A percentile compares a stretch with the other conserved stretches of the same genome.
Evolutionary conservation across 169 alveolate genomes (phyloP).

Genomic region (Condylostoma magnum): DNA sequence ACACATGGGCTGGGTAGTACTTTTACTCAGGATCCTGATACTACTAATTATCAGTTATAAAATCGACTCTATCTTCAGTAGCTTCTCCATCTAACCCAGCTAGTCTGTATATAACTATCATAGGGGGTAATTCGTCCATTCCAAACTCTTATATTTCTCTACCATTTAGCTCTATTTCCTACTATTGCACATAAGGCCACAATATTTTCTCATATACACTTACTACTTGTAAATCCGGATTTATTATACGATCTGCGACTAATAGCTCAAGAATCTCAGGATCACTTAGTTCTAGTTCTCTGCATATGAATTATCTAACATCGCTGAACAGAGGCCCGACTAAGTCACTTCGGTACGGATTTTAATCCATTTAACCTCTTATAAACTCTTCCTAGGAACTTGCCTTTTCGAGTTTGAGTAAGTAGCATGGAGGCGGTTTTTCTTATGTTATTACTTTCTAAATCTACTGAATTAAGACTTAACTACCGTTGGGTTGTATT

Average conservation of each 20-base stretch:
- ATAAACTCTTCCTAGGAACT: conserved; percentile 44
- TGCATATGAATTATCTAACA: conserved; percentile 46
- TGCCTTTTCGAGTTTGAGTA: conserved; percentile 39
- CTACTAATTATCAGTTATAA: conserved; percentile 32
- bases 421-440: conserved; percentile 45
- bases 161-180: neutral
- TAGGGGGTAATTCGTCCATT: conserved; percentile 30
- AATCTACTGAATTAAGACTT: conserved; percentile 40
- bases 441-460: conserved; percentile 35
- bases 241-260: conserved; percentile 40
- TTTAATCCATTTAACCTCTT: conserved; percentile 49
- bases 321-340: conserved; percentile 42
- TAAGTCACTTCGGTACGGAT: conserved; percentile 38
- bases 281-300: conserved; percentile 48
- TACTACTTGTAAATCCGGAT: conserved; percentile 23
- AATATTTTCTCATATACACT: conserved; percentile 40
- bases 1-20: neutral
- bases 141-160: neutral
- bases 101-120: conserved; percentile 50
- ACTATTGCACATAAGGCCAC: conserved; percentile 43
- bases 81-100: conserved; percentile 76
- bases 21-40: conserved; percentile 13
- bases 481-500: neutral
- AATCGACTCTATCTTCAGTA: conserved; percentile 56
- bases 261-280: conserved; percentile 47